Evolutionary conservation across 2,329 filamentous ascomycete genomes (phyloP).

Genomic region (Fusarium setosum): DNA sequence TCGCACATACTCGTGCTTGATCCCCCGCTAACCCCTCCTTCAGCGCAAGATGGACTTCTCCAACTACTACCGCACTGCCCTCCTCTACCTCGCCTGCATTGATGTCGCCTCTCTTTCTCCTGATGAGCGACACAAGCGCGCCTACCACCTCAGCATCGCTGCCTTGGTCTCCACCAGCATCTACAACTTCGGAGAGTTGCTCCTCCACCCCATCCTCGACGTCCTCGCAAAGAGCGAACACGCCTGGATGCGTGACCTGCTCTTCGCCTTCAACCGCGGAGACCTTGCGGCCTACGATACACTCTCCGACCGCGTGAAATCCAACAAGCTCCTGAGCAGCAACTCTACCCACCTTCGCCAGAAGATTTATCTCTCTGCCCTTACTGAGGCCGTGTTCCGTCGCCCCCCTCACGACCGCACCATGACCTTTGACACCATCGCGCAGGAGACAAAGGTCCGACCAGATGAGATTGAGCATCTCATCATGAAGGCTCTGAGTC

Average conservation of each 20-base stretch:
- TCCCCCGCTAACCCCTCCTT: constrained; percentile 50
- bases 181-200: constrained; percentile 99
- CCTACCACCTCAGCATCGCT: constrained; percentile 92
- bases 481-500: constrained; percentile 98
- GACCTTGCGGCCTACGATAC: constrained; percentile 89
- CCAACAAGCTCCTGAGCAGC: constrained; percentile 81
- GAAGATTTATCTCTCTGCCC: constrained; percentile 96
- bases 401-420: constrained; percentile 94
- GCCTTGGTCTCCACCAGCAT: constrained; percentile 94
- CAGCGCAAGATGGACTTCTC: constrained; percentile 88
- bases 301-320: constrained; percentile 82
- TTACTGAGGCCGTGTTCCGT: constrained; percentile 96
- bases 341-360: constrained; percentile 90
- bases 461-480: constrained; percentile 95
- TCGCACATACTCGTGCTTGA: background rate
- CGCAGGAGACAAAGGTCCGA: constrained; percentile 90
- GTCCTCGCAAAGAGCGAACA: constrained; percentile 76
- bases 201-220: constrained; percentile 95
- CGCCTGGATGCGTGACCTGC: constrained; percentile 92
- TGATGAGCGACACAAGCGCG: constrained; percentile 82
- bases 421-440: constrained; percentile 91
- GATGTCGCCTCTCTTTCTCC: constrained; percentile 80
- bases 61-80: constrained; percentile 95
- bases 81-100: constrained; percentile 97
- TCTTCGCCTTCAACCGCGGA: constrained; percentile 97